Evolutionary conservation across 192 early-diverging fungal species (phyloP).

Genomic region (Diversispora epigaea): DNA sequence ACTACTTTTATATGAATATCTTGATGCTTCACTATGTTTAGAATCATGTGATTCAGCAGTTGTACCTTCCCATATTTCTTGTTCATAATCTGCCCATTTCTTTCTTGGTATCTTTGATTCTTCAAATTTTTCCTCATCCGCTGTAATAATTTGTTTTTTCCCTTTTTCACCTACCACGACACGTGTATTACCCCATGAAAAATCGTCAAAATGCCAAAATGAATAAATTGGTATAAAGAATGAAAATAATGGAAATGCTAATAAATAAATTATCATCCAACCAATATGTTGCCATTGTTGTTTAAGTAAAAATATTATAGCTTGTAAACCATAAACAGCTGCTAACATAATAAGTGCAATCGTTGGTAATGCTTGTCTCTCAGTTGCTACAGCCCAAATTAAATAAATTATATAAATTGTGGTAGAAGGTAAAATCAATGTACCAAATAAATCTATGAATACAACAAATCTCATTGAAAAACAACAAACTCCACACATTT

Average conservation of each 20-base stretch:
- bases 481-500: constrained; percentile 96
- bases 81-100: constrained; percentile 87
- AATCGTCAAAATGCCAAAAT: constrained; percentile 99
- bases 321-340: constrained; percentile 86
- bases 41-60: constrained; percentile 53
- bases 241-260: constrained; percentile 89
- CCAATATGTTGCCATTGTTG: constrained; percentile 78
- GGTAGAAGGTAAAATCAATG: constrained; percentile 74
- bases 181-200: constrained; percentile 97
- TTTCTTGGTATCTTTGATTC: constrained; percentile 81
- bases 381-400: constrained; percentile 64
- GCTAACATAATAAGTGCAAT: constrained; percentile 80
- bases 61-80: constrained; percentile 68
- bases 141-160: constrained; percentile 56
- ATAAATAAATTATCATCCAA: constrained; percentile 85
- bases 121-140: constrained; percentile 81
- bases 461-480: constrained; percentile 98
- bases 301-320: constrained; percentile 57
- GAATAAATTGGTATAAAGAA: constrained; percentile 92
- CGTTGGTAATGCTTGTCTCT: constrained; percentile 67
- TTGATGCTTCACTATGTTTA: constrained; percentile 41
- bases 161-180: constrained; percentile 72
- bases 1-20: constrained; percentile 38
- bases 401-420: constrained; percentile 80
- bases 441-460: constrained; percentile 87